Conservation (phyloP, 108 stramenopile genomes). For the Skeletonema grethae region DNA sequence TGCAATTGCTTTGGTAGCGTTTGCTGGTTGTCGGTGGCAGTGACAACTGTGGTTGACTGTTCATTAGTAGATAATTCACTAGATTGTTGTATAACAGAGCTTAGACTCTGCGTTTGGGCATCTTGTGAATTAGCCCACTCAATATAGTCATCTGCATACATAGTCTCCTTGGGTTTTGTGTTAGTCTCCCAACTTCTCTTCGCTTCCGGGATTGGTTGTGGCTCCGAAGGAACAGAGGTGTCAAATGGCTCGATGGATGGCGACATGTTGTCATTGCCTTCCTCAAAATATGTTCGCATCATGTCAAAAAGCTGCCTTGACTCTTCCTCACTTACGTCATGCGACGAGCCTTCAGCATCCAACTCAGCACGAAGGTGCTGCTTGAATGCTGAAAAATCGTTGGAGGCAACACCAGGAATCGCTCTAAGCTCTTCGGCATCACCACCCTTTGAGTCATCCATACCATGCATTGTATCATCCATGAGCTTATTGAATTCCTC, state of each 20-base stretch:
- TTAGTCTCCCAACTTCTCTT: conserved; percentile 7
- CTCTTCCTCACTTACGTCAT: conserved; percentile 59
- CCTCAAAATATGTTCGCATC: conserved; percentile 51
- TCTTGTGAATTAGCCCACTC: conserved; percentile 38
- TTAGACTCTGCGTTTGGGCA: background rate
- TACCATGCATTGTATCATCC: conserved; percentile 54
- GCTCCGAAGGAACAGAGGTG: background rate
- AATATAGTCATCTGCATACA: conserved; percentile 52
- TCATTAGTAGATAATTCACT: conserved; percentile 5
- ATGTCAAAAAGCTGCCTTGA: conserved; percentile 58
- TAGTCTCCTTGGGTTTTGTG: conserved; percentile 14
- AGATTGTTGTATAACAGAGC: conserved; percentile 4
- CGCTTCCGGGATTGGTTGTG: conserved; percentile 6
- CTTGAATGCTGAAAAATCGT: conserved; percentile 41
- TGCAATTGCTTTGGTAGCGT: conserved; percentile 17
- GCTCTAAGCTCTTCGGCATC: conserved; percentile 39
- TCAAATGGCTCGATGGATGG: background rate
- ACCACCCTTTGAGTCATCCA: conserved; percentile 34
- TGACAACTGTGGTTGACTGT: conserved; percentile 9
- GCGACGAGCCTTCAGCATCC: conserved; percentile 24
- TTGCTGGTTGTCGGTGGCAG: conserved; percentile 21
- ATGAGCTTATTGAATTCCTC: conserved; percentile 59
- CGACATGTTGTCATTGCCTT: conserved; percentile 13
- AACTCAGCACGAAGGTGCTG: conserved; percentile 34
- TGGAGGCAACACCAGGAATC: conserved; percentile 39